Base-by-base conservation (phyloP, 208 protist species). In the Trypanosoma conorhini region DNA sequence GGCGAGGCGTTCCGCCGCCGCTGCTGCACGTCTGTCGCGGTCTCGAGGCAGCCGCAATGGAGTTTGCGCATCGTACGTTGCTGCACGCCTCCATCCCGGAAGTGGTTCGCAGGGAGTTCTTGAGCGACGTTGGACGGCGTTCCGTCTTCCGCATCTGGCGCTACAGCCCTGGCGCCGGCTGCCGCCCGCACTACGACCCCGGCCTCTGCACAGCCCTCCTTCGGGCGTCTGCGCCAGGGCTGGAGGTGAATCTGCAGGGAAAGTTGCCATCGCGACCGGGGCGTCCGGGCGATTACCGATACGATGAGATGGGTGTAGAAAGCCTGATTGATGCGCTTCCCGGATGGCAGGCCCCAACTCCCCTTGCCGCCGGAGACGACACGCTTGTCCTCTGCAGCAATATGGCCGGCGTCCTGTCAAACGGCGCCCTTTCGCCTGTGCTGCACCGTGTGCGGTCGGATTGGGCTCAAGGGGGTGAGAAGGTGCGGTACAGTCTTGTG, bases 141-240 rank as follows among this genome's bases (percentile, higher is more conserved):
- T 92, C 85, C 28, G 89, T 94, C 26, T 77, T 94, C 59, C 83
- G 89, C 21, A 64, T 91, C 57, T 77, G 86, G 70, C 79, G 77
- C 30, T 94, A 94, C 70, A 66, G 76, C 19, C 40, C 33, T 3
- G 82, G 84, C 24, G 72, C 70, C 1, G 89, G 85, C 42, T 92
- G 89, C 44, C 79, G 86, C 5, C 83, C 89, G 5, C 89, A 94
- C 69, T 76, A 82, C 21, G 89, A 94, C 62, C 89, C 89, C 3
- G 89, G 89, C n/a, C 64, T 92, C 40, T 88, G 83, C 74, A 91
- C 88, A 0, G 85, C 85, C 19, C 30, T 81, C 0, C 33, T 81
- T 5, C 28, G 35, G 19, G 82, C 84, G 21, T 86, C 84, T 21
- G 74, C 73, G 0, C 73, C 74, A 17, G 89, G 89, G 10, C 52